Evolutionary conservation across 176 grass and related monocot species (phyloP).

Genomic region (Raddia guianensis): DNA sequence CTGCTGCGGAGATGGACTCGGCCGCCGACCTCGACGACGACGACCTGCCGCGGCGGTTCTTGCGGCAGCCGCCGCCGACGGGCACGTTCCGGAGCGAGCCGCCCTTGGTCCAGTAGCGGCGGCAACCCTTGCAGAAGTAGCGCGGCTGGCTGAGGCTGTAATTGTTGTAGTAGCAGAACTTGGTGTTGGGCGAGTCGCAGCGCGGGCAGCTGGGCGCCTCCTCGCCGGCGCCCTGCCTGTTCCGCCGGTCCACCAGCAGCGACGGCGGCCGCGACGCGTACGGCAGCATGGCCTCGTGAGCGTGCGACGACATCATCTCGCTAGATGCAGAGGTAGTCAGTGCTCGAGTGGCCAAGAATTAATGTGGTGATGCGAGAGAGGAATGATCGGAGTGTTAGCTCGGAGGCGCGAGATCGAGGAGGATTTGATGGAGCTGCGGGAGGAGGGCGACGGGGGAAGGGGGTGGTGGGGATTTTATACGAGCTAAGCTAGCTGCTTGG

Average conservation of each 20-base stretch:
- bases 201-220: conserved; percentile 76
- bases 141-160: conserved; percentile 95
- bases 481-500: not conserved
- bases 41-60: conserved; percentile 71
- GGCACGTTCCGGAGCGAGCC: conserved; percentile 94
- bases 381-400: conserved; percentile 4
- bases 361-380: conserved; percentile 42
- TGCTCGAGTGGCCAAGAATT: conserved; percentile 19
- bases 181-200: conserved; percentile 85
- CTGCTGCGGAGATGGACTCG: conserved; percentile 21
- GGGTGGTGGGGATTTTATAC: conserved; percentile 50
- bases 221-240: conserved; percentile 61
- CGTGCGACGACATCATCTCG: conserved; percentile 59
- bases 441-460: conserved; percentile 22
- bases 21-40: conserved; percentile 19
- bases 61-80: conserved; percentile 73
- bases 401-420: not conserved
- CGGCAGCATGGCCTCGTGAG: conserved; percentile 58
- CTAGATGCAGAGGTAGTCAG: not conserved
- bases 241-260: conserved; percentile 58
- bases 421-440: not conserved
- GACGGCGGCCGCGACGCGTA: conserved; percentile 51
- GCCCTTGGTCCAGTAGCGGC: conserved; percentile 93
- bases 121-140: conserved; percentile 95
- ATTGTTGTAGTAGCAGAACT: conserved; percentile 99